Conservation (phyloP, 1,284 basidiomycete species). For the Marasmius fiardii region DNA sequence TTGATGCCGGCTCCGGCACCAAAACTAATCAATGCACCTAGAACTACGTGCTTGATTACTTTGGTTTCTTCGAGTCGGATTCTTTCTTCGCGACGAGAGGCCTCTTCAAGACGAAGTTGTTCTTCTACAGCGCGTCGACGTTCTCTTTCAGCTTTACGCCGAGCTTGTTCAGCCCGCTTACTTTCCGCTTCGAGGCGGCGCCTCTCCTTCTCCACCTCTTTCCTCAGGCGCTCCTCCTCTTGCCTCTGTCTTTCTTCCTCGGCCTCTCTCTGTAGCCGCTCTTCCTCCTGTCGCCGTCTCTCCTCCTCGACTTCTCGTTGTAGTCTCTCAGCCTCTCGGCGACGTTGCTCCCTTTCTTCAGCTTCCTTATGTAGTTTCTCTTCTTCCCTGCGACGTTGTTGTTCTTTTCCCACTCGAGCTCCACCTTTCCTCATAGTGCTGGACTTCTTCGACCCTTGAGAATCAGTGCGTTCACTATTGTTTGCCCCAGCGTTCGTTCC, state of each 20-base stretch:
- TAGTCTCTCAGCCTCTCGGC: neutral
- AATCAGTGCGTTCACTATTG: neutral
- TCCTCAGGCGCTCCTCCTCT: neutral
- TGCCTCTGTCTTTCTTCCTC: neutral
- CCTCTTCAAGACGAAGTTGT: neutral
- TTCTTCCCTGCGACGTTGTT: neutral
- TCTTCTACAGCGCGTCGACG: constrained; percentile 4
- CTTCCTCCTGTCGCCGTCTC: neutral
- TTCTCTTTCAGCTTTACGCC: constrained; percentile 7
- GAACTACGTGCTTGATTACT: constrained; percentile 37
- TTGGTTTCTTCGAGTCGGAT: constrained; percentile 32
- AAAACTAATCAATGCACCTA: constrained; percentile 42
- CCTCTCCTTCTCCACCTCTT: neutral
- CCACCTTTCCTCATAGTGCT: neutral
- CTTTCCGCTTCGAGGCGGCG: neutral
- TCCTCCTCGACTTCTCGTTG: neutral
- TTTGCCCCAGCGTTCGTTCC: neutral
- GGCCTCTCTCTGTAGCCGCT: no score
- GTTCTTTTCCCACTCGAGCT: neutral
- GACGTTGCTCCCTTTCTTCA: neutral
- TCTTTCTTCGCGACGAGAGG: constrained; percentile 17
- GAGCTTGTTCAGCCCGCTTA: neutral
- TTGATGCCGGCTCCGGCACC: constrained; percentile 40
- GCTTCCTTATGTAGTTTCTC: neutral
- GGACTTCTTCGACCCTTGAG: neutral